Evolutionary conservation across 2,329 filamentous ascomycete species (phyloP).

Genomic region (Sarocladium brachiariae): DNA sequence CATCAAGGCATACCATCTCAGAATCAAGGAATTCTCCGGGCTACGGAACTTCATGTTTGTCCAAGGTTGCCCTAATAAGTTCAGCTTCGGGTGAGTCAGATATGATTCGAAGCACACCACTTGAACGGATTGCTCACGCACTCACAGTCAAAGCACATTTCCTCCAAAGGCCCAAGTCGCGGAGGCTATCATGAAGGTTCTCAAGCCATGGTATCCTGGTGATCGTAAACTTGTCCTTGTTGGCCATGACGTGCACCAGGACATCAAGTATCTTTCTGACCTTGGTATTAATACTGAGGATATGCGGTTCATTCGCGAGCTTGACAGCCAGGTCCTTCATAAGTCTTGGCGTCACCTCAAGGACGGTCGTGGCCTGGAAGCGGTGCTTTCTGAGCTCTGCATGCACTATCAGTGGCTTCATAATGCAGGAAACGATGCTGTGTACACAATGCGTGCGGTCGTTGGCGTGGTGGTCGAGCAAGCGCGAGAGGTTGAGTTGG

Average conservation of each 20-base stretch:
- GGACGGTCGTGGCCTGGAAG: constrained; percentile 49
- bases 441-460: constrained; percentile 70
- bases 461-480: constrained; percentile 37
- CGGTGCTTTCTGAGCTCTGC: constrained; percentile 56
- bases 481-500: constrained; percentile 16
- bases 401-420: constrained; percentile 63
- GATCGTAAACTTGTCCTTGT: constrained; percentile 61
- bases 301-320: constrained; percentile 49
- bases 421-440: constrained; percentile 82
- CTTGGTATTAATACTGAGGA: constrained; percentile 57
- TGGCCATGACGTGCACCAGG: constrained; percentile 64
- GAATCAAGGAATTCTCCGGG: constrained; percentile 61
- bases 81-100: constrained; percentile 64
- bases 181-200: constrained; percentile 27
- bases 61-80: constrained; percentile 63
- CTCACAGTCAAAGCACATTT: constrained; percentile 34
- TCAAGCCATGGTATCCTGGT: constrained; percentile 24
- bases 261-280: constrained; percentile 59
- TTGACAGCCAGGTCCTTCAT: constrained; percentile 71
- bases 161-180: constrained; percentile 27
- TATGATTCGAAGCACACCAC: not conserved
- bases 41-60: constrained; percentile 64
- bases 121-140: not conserved
- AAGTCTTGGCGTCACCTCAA: constrained; percentile 50
- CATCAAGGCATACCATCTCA: constrained; percentile 68